These are phyloP conservation scores for Suillus hirtellus DNA, from an alignment of 768 basidiomycete species.

Conservation along the genomic window DNA sequence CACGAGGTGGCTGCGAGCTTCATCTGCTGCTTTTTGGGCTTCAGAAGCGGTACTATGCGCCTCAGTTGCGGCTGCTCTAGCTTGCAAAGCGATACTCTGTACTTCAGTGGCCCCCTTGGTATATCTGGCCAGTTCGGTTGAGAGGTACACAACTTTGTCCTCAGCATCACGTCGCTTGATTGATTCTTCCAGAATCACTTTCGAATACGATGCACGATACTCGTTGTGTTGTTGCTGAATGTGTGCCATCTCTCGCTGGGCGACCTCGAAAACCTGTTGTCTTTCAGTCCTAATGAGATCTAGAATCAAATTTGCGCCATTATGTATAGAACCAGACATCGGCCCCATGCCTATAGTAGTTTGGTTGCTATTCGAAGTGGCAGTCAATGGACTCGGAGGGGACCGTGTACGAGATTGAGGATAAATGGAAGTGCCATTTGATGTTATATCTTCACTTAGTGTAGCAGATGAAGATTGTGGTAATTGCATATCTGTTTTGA, in stretches of 20 bases:
- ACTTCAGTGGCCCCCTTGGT: neutral
- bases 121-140: conserved; percentile 3
- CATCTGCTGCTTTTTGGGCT: conserved; percentile 3
- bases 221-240: conserved; percentile 7
- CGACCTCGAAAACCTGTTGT: neutral
- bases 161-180: conserved; percentile 7
- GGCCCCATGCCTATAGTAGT: neutral
- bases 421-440: too few species aligned
- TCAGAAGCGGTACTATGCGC: conserved; percentile 3
- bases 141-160: neutral
- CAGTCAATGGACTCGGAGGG: neutral
- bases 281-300: conserved; percentile 8
- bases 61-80: conserved; percentile 1
- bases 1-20: neutral
- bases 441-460: too few species aligned
- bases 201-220: neutral
- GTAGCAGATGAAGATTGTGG: conserved; percentile 1
- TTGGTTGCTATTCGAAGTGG: neutral
- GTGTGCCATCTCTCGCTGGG: neutral
- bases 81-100: neutral
- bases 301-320: conserved; percentile 9
- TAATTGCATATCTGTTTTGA: conserved; percentile 21
- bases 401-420: neutral
- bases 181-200: neutral
- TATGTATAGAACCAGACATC: conserved; percentile 3